Conservation (phyloP, 1,139 yeast species). For the Pichia sp. region DNA sequence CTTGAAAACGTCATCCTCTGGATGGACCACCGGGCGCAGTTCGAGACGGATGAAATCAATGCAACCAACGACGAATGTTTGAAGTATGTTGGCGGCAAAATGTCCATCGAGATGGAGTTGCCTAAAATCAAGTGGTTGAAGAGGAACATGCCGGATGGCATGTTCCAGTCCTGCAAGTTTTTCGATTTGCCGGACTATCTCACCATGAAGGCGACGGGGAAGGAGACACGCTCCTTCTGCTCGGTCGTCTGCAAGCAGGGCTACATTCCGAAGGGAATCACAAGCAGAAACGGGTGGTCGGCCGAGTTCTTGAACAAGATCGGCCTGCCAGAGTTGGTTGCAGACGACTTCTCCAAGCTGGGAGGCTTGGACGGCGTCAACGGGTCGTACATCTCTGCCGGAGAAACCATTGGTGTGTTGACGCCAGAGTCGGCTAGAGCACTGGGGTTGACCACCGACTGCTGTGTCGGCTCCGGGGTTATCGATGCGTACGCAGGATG, state of each 20-base stretch:
- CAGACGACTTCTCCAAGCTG: constrained; percentile 67
- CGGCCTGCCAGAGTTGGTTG: constrained; percentile 72
- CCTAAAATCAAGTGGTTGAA: constrained; percentile 97
- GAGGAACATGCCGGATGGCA: constrained; percentile 66
- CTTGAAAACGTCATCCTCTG: constrained; percentile 84
- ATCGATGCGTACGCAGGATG: constrained; percentile 98
- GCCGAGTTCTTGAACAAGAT: constrained; percentile 62
- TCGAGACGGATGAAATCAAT: constrained; percentile 79
- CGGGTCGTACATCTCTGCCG: constrained; percentile 78
- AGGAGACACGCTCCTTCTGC: constrained; percentile 81
- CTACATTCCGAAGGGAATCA: constrained; percentile 86
- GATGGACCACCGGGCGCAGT: constrained; percentile 98
- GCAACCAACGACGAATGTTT: constrained; percentile 72
- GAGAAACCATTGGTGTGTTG: constrained; percentile 78
- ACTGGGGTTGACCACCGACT: constrained; percentile 71
- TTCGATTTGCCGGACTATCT: constrained; percentile 89
- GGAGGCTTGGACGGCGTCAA: constrained; percentile 79
- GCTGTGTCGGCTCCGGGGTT: constrained; percentile 91
- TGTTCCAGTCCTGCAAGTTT: constrained; percentile 66
- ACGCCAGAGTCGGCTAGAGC: constrained; percentile 68
- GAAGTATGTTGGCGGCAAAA: constrained; percentile 92
- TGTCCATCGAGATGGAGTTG: constrained; percentile 97
- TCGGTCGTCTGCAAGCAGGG: constrained; percentile 96
- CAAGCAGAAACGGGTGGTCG: constrained; percentile 88
- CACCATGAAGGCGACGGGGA: constrained; percentile 85